These are phyloP conservation scores for Gaertneriomyces sp. DNA, from an alignment of 192 early-diverging fungal species.

Conservation along the genomic window DNA sequence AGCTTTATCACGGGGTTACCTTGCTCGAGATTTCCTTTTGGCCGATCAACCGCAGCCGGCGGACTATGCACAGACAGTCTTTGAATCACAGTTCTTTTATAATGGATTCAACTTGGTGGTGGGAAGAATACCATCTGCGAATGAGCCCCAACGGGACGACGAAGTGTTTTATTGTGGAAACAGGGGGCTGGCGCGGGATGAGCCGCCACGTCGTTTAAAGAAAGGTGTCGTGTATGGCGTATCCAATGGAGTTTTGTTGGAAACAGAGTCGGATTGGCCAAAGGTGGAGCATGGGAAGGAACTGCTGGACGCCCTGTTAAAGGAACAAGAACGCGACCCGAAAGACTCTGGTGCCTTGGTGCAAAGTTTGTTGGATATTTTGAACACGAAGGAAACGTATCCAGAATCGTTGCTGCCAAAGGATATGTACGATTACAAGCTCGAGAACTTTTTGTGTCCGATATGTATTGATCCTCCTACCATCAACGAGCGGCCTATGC, in stretches of 20 bases:
- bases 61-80: slow-evolving; percentile 9
- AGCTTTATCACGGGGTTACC: slow-evolving; percentile 31
- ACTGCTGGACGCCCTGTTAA: slow-evolving; percentile 10
- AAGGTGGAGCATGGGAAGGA: slow-evolving; percentile 27
- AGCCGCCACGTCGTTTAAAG: neutral
- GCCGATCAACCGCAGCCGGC: neutral
- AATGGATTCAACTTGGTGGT: slow-evolving; percentile 49
- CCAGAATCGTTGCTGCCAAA: slow-evolving; percentile 12
- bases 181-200: slow-evolving; percentile 7
- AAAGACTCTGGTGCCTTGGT: slow-evolving; percentile 4
- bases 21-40: slow-evolving; percentile 38
- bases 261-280: slow-evolving; percentile 26
- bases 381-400: slow-evolving; percentile 11
- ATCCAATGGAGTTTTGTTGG: slow-evolving; percentile 31
- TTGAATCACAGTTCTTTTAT: slow-evolving; percentile 12
- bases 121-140: slow-evolving; percentile 11
- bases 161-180: slow-evolving; percentile 35
- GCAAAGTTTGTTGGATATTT: slow-evolving; percentile 8
- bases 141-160: neutral
- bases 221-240: slow-evolving; percentile 31
- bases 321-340: neutral
- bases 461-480: slow-evolving; percentile 35
- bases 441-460: slow-evolving; percentile 23
- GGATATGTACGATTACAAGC: slow-evolving; percentile 17
- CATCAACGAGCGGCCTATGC: neutral